Conservation (phyloP, 2,329 filamentous ascomycete species). For the Penicillium vulpinum region DNA sequence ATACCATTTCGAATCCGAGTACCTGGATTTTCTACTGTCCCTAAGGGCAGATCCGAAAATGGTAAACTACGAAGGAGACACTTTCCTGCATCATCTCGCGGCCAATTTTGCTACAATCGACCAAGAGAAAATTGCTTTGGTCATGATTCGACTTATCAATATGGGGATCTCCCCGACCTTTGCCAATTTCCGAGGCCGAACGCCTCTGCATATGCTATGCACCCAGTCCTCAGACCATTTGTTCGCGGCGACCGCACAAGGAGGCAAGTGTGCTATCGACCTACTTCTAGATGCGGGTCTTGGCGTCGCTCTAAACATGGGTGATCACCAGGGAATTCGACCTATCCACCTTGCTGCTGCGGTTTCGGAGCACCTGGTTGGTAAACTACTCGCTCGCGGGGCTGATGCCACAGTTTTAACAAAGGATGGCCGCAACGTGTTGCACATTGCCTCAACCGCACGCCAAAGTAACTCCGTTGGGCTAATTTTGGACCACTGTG, state of each 20-base stretch:
- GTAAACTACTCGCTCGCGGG: constrained; percentile 18
- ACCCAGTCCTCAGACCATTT: constrained; percentile 8
- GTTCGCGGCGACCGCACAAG: background rate
- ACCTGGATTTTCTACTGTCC: constrained; percentile 15
- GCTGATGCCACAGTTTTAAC: constrained; percentile 14
- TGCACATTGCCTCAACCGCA: constrained; percentile 22
- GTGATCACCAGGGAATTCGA: constrained; percentile 17
- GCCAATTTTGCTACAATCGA: constrained; percentile 8
- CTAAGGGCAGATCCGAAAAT: constrained; percentile 14
- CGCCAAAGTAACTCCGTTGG: constrained; percentile 21
- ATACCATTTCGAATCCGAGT: background rate
- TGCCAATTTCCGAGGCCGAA: constrained; percentile 17
- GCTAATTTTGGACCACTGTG: constrained; percentile 18
- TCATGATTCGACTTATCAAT: background rate
- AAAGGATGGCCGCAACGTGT: constrained; percentile 19
- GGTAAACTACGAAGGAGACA: constrained; percentile 17
- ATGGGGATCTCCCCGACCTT: background rate
- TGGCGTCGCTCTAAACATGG: constrained; percentile 4
- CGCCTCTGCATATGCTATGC: constrained; percentile 18
- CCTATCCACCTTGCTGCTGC: constrained; percentile 24
- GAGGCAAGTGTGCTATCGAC: constrained; percentile 12
- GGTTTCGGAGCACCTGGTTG: constrained; percentile 15
- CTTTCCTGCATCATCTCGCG: constrained; percentile 15
- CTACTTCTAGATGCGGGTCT: constrained; percentile 14
- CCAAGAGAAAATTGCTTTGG: background rate